Evolutionary conservation across 2,329 filamentous ascomycete species (phyloP).

Genomic region (Aspergillus hiratsukae): DNA sequence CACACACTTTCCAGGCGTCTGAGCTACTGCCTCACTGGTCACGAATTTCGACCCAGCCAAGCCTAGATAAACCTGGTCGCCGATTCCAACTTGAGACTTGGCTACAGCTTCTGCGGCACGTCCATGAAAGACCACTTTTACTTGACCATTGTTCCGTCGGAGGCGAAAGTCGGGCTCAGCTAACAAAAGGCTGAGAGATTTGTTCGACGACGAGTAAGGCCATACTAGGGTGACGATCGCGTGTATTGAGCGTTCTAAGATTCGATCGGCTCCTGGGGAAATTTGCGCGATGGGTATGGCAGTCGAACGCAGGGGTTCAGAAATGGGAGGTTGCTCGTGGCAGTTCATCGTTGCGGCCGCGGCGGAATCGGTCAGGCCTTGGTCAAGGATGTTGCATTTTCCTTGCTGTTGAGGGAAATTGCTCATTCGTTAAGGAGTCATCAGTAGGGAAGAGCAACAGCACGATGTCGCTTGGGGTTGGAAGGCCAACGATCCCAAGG

Average conservation of each 20-base stretch:
- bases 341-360: conserved; percentile 27
- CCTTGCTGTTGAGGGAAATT: background rate
- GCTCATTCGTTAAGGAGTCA: background rate
- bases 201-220: conserved; percentile 79
- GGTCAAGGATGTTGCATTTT: conserved; percentile 7
- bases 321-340: conserved; percentile 18
- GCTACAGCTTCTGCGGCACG: conserved; percentile 66
- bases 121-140: conserved; percentile 71
- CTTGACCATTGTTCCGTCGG: conserved; percentile 71
- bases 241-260: conserved; percentile 45
- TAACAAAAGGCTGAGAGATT: conserved; percentile 71
- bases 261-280: conserved; percentile 29
- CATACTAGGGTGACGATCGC: conserved; percentile 81
- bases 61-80: conserved; percentile 67
- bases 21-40: conserved; percentile 47
- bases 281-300: conserved; percentile 40
- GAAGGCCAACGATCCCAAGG: background rate
- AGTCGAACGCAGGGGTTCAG: conserved; percentile 20
- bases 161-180: conserved; percentile 80
- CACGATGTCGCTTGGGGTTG: background rate
- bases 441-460: background rate
- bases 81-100: conserved; percentile 65
- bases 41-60: conserved; percentile 66
- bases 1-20: conserved; percentile 54
- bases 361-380: conserved; percentile 8